Evolutionary conservation across 2,329 filamentous ascomycete genomes (phyloP), one percentile per base, ranked within the genome.

Genomic region (Zalaria obscura): DNA sequence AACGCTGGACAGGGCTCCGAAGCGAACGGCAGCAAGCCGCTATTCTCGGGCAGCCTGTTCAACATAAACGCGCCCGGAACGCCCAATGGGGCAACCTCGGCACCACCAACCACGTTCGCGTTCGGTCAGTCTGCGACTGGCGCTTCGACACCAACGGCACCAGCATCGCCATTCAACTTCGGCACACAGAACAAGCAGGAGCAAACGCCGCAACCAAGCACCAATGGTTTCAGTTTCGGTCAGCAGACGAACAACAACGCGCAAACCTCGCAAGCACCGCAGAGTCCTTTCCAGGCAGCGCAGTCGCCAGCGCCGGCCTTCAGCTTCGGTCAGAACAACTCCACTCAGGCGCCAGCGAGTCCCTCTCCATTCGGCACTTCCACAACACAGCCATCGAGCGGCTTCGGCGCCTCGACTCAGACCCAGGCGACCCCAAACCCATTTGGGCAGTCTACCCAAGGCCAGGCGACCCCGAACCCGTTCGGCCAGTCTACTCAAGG

Each of bases 21-120:
- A 11, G 25, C 10, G 11, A 27, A 27, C 18, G 18, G 36, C 25
- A 38, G 41, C 2, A n/a, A n/a, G 7, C 29, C 29, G n/a, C n/a
- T n/a, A n/a, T 43, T 43, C 28, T 33, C 10, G 7, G 41, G 41
- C 9, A 43, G 33, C 33, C 39, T 43, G 8, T 43, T 43, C 38
- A 43, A 36, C 26, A 34, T 43, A 11, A n/a, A n/a, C 29, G 29
- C 29, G 7, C 29, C 29, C 7, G n/a, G 29, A 7, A 32, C 29
- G n/a, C 29, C 29, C n/a, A n/a, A 32, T 7, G 29, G 7, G n/a
- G 29, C 29, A 32, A 32, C n/a, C 29, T 32, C 29, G n/a, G 7
- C 29, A 32, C 29, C 29, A 32, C n/a, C 29, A 7, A 32, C 29
- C 7, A 7, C 29, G 29, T 32, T 32, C 7, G 7, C 7, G n/a